Base-by-base conservation (phyloP, 2,329 filamentous ascomycete genomes). In the Dactylonectria macrodidyma region DNA sequence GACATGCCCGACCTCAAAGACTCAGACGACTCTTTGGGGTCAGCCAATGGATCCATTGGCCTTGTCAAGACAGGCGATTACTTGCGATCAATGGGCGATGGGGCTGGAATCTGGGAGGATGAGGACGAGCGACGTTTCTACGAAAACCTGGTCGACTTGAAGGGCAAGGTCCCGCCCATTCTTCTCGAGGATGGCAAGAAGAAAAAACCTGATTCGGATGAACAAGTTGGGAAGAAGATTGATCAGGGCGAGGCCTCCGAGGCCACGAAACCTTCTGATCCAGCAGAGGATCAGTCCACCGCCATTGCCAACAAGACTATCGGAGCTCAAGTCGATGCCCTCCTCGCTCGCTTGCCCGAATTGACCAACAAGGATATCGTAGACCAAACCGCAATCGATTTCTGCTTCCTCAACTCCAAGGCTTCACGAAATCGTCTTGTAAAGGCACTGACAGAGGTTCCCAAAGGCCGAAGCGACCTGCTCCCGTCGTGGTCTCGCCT, bases 121-220 rank as follows among this genome's bases (percentile, higher is more conserved):
- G 96, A 99, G 78, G 96, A 99, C 62, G 95, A 99, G 81, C 91
- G 96, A 67, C 93, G 96, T 68, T 99, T 99, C 80, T 99, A 99
- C 82, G 96, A 99, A 84, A 98, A 98, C 71, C 82, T 99, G 11
- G 93, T 97, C 12, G 96, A 99, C 78, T 85, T 99, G 16, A 97
- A 97, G 78, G 96, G 97, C 74, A 97, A 97, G 75, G 96, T 99
- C 3, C 97, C 96, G 0, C 92, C 92, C 1, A 97, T 99, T 74
- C 85, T 99, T 9, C 89, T 99, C 1, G 96, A 99, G 77, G 96
- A 98, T 74, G 90, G 90, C 60, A 98, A 97, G 82, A 98, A 98
- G 85, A 98, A 97, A 83, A 98, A 97, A 78, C 57, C 84, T 4
- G 95, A 98, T 59, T 81, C 83, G 1, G 95, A 97, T 67, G 95